These are phyloP conservation scores for Terana coerulea DNA, from an alignment of 768 basidiomycete genomes.

Conservation along the genomic window DNA sequence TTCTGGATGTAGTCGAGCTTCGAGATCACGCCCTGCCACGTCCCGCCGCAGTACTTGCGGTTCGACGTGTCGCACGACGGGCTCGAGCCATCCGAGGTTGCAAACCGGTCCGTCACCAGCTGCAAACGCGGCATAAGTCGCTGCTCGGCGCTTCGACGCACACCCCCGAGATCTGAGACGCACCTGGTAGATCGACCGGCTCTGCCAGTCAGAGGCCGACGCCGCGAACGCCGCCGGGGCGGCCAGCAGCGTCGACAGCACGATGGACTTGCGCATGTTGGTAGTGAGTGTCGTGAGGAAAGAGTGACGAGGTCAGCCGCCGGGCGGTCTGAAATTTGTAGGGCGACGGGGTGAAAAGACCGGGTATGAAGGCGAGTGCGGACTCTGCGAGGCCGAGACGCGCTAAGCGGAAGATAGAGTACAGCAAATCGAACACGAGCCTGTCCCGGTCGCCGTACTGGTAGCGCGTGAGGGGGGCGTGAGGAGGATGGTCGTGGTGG, in stretches of 20 bases:
- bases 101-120: conserved; percentile 60
- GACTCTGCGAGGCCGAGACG: not conserved
- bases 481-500: not conserved
- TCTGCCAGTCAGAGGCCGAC: conserved; percentile 46
- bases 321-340: not conserved
- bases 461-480: not conserved
- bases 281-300: not conserved
- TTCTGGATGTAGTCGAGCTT: conserved; percentile 61
- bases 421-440: not conserved
- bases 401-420: too few relatives aligned
- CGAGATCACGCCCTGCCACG: conserved; percentile 46
- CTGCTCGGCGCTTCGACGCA: not conserved
- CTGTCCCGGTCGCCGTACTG: not conserved
- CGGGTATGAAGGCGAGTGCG: not conserved
- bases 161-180: too few relatives aligned
- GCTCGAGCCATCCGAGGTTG: conserved; percentile 38
- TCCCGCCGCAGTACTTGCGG: conserved; percentile 55
- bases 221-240: conserved; percentile 29
- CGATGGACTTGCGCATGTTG: conserved; percentile 10
- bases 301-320: not conserved
- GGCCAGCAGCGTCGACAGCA: conserved; percentile 15
- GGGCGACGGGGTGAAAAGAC: conserved; percentile 2
- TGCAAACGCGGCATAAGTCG: conserved; percentile 14
- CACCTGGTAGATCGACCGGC: conserved; percentile 54
- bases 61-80: conserved; percentile 41